These are phyloP conservation scores for Cladosporium sp. DNA, from an alignment of 2,329 filamentous ascomycete species.

Conservation along the genomic window DNA sequence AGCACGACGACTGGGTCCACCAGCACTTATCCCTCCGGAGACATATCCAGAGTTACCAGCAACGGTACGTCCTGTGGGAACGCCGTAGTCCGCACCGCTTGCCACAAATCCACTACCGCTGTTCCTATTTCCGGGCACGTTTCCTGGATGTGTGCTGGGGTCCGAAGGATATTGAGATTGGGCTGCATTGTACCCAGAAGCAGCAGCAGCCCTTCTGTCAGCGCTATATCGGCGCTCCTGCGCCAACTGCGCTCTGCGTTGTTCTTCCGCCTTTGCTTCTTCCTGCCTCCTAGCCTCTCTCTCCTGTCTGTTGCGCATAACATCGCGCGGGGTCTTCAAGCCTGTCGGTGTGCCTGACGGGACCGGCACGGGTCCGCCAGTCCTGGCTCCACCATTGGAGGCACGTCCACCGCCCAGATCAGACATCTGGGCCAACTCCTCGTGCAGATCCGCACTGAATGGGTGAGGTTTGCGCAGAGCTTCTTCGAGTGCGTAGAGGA, in stretches of 20 bases:
- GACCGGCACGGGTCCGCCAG: slow-evolving; percentile 51
- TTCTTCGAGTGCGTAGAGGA: slow-evolving; percentile 89
- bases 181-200: slow-evolving; percentile 4
- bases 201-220: slow-evolving; percentile 52
- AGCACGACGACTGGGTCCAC: slow-evolving; percentile 6
- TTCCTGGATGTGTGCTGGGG: slow-evolving; percentile 19
- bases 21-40: not conserved
- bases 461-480: slow-evolving; percentile 75
- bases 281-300: slow-evolving; percentile 67
- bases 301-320: slow-evolving; percentile 82
- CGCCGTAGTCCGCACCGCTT: slow-evolving; percentile 22
- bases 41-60: slow-evolving; percentile 10
- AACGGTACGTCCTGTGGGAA: slow-evolving; percentile 22
- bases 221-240: slow-evolving; percentile 49
- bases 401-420: slow-evolving; percentile 65
- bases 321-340: slow-evolving; percentile 80
- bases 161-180: slow-evolving; percentile 29
- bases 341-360: slow-evolving; percentile 48
- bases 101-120: slow-evolving; percentile 27
- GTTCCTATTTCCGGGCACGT: slow-evolving; percentile 21
- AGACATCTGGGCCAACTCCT: slow-evolving; percentile 91
- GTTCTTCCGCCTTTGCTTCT: slow-evolving; percentile 49
- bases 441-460: slow-evolving; percentile 78
- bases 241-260: slow-evolving; percentile 53
- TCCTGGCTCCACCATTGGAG: slow-evolving; percentile 54